Base-by-base conservation (phyloP, 805 yeast species). In the Alloascoidea hylecoeti region DNA sequence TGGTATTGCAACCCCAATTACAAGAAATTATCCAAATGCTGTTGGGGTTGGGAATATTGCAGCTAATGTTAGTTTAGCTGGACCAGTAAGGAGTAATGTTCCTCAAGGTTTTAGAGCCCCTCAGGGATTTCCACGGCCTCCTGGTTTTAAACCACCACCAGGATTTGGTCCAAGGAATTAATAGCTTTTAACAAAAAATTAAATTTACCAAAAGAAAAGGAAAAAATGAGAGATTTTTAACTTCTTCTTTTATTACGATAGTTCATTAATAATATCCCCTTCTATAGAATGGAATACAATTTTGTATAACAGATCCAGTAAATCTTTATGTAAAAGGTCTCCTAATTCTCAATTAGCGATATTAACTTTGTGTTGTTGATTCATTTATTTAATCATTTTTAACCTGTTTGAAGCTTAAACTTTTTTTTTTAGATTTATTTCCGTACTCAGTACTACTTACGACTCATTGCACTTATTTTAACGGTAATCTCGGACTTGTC, bases 131-230 rank as follows among this genome's bases (percentile, higher is more conserved):
- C 57, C 53, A 16, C 57, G 58, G 16, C 60, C 64, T 39, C 61
- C 58, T 37, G 61, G 63, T 5, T 68, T 68, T 43, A 63, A 65
- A 45, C 72, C 72, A 14, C 67, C 70, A 3, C 68, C 69, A 15
- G 70, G 70, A 2, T 64, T 64, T 14, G n/a, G 15, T 14, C 27
- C 27, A 5, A 15, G 34, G 15, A 12, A 15, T 5, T 32, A 15
- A 13, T 12, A 15, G 14, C 9, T 12, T 12, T 12, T 23, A 23
- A 23, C 12, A n/a, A 12, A n/a, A n/a, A 23, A n/a, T 23, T 12
- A n/a, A n/a, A n/a, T 23, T 12, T 12, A 23, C 12, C 30, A n/a
- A n/a, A 23, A 23, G 30, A 12, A n/a, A n/a, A 23, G n/a, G 30
- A n/a, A 23, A 12, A 23, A n/a, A 12, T 12, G 30, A 23, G n/a